A percentile compares a stretch with the other conserved stretches of the same genome.
phyloP scores from a whole-genome alignment of 192 early-diverging fungal species.

The Coemansia sp. region DNA sequence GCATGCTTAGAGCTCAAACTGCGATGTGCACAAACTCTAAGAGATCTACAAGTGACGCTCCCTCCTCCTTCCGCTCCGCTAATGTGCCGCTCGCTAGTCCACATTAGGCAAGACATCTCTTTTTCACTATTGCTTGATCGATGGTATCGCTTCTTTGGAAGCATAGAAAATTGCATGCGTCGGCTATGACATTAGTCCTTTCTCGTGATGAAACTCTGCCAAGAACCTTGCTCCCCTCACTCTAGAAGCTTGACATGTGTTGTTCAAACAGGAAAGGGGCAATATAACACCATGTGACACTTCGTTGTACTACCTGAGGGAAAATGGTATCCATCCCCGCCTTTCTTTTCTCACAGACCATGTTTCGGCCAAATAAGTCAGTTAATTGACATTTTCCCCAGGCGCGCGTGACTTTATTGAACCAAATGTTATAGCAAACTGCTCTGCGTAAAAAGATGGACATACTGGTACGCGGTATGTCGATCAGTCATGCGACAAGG shows the following conservation, averaged over 20 bases:
- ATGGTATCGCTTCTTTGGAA: background rate
- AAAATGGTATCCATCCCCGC: background rate
- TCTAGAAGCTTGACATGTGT: too few relatives aligned
- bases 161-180: background rate
- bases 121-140: background rate
- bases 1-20: background rate
- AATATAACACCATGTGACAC: background rate
- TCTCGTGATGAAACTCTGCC: background rate
- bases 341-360: background rate
- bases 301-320: background rate
- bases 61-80: background rate
- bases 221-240: background rate
- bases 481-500: slow-evolving; percentile 46
- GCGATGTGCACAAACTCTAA: background rate
- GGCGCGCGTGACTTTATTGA: background rate
- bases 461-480: slow-evolving; percentile 56
- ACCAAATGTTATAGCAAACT: slow-evolving; percentile 30
- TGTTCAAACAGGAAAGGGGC: too few relatives aligned
- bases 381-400: background rate
- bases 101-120: background rate
- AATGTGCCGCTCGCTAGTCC: background rate
- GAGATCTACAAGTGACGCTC: background rate
- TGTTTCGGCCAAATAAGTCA: background rate
- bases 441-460: slow-evolving; percentile 51
- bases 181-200: background rate